phyloP scores from a whole-genome alignment of 176 grass and related monocot species.

The Thalia dealbata region DNA sequence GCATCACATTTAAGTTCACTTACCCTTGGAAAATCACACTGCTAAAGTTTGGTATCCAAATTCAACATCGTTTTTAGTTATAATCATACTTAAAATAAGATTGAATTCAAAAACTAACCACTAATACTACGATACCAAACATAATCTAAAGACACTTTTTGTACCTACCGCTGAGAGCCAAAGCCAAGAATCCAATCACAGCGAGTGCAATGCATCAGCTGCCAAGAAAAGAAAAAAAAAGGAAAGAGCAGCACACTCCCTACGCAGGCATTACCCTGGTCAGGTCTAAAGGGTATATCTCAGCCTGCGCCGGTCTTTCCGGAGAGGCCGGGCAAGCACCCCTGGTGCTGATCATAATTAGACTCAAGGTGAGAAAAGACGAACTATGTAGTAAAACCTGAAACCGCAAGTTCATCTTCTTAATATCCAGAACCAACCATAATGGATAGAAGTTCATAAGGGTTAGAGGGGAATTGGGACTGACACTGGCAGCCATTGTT shows the following conservation, averaged over 20 bases:
- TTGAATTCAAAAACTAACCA: too few species aligned
- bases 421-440: not conserved
- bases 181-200: too few species aligned
- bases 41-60: too few species aligned
- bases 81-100: too few species aligned
- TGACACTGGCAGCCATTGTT: not conserved
- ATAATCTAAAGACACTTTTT: too few species aligned
- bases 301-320: constrained; percentile 13
- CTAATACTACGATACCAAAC: too few species aligned
- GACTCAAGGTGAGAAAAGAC: constrained; percentile 25
- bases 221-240: constrained; percentile 3
- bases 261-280: constrained; percentile 27
- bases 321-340: constrained; percentile 15
- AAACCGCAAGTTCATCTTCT: not conserved
- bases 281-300: constrained; percentile 27
- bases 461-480: not conserved
- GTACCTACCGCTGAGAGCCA: too few species aligned
- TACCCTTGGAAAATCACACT: too few species aligned
- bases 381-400: constrained; percentile 33
- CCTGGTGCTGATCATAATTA: constrained; percentile 21
- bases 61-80: too few species aligned
- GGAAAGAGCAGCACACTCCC: constrained; percentile 13
- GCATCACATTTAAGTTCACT: too few species aligned
- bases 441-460: not conserved
- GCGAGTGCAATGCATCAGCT: not conserved